These are phyloP conservation scores for Mycena olivaceomarginata DNA, from an alignment of 768 basidiomycete genomes.

Conservation along the genomic window DNA sequence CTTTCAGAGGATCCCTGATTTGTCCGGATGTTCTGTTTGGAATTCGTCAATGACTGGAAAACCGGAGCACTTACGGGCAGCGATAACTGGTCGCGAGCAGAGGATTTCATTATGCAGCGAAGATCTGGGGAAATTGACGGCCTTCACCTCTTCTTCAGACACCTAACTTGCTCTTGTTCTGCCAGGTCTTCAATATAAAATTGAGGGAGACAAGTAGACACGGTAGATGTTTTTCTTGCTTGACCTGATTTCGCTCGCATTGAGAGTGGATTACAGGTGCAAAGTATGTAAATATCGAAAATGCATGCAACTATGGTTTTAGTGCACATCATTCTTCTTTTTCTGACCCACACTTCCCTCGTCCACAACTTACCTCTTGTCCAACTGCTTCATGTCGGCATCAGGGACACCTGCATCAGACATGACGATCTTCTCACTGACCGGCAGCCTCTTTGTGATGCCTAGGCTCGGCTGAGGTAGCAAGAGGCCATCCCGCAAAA, in stretches of 20 bases:
- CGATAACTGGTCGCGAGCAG: too few species aligned
- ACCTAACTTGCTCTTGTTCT: slow-evolving; percentile 19
- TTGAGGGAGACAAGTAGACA: slow-evolving; percentile 15
- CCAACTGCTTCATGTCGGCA: not conserved
- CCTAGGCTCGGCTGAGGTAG: too few species aligned
- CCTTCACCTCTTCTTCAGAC: slow-evolving; percentile 10
- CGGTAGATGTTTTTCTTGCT: slow-evolving; percentile 6
- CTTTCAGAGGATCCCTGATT: slow-evolving; percentile 18
- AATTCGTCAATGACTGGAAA: slow-evolving; percentile 25
- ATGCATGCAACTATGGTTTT: slow-evolving; percentile 5
- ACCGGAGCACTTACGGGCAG: not conserved
- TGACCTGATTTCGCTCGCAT: slow-evolving; percentile 17
- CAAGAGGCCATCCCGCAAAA: too few species aligned
- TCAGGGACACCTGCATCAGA: not conserved
- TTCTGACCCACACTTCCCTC: not conserved
- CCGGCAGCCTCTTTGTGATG: too few species aligned
- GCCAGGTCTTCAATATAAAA: slow-evolving; percentile 17
- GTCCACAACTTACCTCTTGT: not conserved
- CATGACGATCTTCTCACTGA: too few species aligned
- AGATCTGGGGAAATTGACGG: too few species aligned
- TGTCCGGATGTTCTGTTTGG: slow-evolving; percentile 20
- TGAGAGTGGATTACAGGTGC: not conserved
- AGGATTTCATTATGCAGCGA: too few species aligned
- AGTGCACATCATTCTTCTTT: not conserved
- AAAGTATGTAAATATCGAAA: slow-evolving; percentile 3